Evolutionary conservation across 1,139 yeast species (phyloP).

Genomic region (Suhomyces bribrorum): DNA sequence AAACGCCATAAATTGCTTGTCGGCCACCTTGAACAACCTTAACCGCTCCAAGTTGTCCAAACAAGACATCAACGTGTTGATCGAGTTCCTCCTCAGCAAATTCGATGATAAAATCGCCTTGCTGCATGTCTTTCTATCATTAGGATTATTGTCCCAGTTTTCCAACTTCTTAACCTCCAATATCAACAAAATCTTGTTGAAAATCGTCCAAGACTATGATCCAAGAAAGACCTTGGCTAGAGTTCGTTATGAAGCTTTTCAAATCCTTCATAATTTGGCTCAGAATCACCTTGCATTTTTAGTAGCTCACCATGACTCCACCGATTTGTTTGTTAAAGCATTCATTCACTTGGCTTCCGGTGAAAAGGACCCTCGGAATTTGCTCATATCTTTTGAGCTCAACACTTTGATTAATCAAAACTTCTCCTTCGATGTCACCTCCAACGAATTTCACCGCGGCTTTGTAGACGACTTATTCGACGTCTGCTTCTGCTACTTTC

Average conservation of each 20-base stretch:
- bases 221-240: slow-evolving; percentile 67
- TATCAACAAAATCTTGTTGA: slow-evolving; percentile 37
- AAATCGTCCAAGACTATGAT: slow-evolving; percentile 50
- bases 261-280: slow-evolving; percentile 43
- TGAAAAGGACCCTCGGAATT: slow-evolving; percentile 92
- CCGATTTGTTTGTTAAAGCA: slow-evolving; percentile 49
- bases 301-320: slow-evolving; percentile 16
- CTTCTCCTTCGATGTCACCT: slow-evolving; percentile 40
- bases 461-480: slow-evolving; percentile 68
- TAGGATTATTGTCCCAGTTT: slow-evolving; percentile 54
- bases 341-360: slow-evolving; percentile 75
- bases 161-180: slow-evolving; percentile 38
- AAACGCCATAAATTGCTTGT: slow-evolving; percentile 59
- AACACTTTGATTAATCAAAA: slow-evolving; percentile 49
- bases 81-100: slow-evolving; percentile 64
- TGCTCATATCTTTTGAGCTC: slow-evolving; percentile 67
- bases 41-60: slow-evolving; percentile 42
- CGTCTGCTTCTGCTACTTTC: slow-evolving; percentile 90
- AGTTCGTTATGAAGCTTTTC: slow-evolving; percentile 62
- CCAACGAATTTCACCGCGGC: slow-evolving; percentile 42
- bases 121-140: slow-evolving; percentile 54
- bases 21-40: slow-evolving; percentile 47
- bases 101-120: slow-evolving; percentile 63
- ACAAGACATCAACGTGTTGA: slow-evolving; percentile 68
- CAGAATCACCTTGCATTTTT: slow-evolving; percentile 21